phyloP scores from a whole-genome alignment of 495 filamentous ascomycete genomes.

The Saxophila tyrrhenica region DNA sequence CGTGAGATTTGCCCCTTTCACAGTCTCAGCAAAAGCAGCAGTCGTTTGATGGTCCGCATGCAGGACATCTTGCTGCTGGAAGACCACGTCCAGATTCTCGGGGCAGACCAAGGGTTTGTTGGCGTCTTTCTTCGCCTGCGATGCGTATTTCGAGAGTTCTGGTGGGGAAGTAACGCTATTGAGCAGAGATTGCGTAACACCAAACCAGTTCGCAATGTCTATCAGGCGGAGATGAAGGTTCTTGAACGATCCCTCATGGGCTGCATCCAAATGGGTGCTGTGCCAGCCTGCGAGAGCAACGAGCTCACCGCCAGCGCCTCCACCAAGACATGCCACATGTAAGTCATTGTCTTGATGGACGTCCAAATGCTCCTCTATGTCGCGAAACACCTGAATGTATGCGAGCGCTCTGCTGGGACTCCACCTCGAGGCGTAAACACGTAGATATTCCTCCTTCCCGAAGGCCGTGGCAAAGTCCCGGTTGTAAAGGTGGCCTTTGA shows the following conservation, averaged over 20 bases:
- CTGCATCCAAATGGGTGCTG: not conserved
- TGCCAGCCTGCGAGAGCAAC: conserved; percentile 56
- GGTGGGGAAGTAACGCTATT: conserved; percentile 36
- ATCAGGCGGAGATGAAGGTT: conserved; percentile 50
- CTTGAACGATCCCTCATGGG: not conserved
- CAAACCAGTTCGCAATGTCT: conserved; percentile 69
- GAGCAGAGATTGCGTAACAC: conserved; percentile 45
- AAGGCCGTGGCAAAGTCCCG: conserved; percentile 78
- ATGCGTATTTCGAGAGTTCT: conserved; percentile 43
- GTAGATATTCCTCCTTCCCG: conserved; percentile 50
- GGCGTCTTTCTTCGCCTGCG: conserved; percentile 36
- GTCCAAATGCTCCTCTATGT: conserved; percentile 24
- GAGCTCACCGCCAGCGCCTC: conserved; percentile 76
- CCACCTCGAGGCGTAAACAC: conserved; percentile 80
- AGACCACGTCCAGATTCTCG: conserved; percentile 34
- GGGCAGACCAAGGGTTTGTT: conserved; percentile 33
- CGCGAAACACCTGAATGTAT: conserved; percentile 56
- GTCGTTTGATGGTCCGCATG: conserved; percentile 34
- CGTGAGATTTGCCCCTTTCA: conserved; percentile 39
- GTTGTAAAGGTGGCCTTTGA: conserved; percentile 75
- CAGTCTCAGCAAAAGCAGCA: conserved; percentile 27
- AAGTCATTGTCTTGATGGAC: not conserved
- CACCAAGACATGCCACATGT: conserved; percentile 60
- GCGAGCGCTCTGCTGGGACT: conserved; percentile 70
- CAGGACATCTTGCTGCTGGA: conserved; percentile 55